Conservation (phyloP, 257 asterid species). For the Ehretia macrophylla region DNA sequence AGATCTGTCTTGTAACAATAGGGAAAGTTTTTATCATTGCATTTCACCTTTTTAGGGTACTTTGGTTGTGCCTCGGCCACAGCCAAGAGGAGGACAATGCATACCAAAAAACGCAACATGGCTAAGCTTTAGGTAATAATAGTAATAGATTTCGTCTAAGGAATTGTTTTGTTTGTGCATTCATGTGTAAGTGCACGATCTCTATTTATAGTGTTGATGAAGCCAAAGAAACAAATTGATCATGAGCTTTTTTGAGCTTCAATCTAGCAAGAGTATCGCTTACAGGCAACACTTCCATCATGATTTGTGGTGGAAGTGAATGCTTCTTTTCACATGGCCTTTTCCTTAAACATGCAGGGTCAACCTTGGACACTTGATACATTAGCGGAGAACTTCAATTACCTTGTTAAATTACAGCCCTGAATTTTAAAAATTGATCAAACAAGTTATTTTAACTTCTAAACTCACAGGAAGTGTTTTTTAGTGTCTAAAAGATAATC, state of each 20-base stretch:
- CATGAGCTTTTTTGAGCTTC: too few species aligned
- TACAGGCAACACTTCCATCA: too few species aligned
- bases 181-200: slow-evolving; percentile 23
- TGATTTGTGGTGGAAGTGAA: too few species aligned
- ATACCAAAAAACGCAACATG: slow-evolving; percentile 23
- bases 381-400: not conserved
- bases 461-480: too few species aligned
- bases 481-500: too few species aligned
- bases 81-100: slow-evolving; percentile 28
- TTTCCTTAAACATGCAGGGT: not conserved
- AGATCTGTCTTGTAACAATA: slow-evolving; percentile 27
- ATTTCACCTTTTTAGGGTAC: slow-evolving; percentile 39
- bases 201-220: not conserved
- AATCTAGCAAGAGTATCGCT: too few species aligned
- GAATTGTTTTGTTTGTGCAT: not conserved
- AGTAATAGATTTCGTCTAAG: not conserved
- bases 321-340: not conserved
- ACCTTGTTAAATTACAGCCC: too few species aligned
- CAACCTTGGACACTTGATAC: not conserved
- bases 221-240: too few species aligned
- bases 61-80: slow-evolving; percentile 28
- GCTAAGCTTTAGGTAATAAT: slow-evolving; percentile 20
- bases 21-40: slow-evolving; percentile 39
- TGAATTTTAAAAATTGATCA: too few species aligned
- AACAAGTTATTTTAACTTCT: too few species aligned